Conservation (phyloP, 2,329 filamentous ascomycete genomes). For the Monosporascus sp. region DNA sequence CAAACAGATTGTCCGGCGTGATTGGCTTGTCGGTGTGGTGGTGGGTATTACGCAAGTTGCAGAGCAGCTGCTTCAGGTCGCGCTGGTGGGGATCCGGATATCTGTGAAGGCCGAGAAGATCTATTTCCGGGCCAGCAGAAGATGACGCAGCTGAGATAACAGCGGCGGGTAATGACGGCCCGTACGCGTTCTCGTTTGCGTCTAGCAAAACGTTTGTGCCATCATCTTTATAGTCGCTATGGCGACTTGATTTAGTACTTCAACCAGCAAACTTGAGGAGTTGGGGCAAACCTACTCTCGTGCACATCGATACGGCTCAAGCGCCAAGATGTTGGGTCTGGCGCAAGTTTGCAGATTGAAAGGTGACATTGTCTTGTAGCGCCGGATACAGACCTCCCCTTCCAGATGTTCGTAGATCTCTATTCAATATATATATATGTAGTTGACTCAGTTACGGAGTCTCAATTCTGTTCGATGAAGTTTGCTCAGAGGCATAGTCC, state of each 20-base stretch:
- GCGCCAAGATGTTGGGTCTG: slow-evolving; percentile 67
- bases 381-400: neutral
- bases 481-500: neutral
- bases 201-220: slow-evolving; percentile 94
- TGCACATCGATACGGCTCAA: slow-evolving; percentile 76
- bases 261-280: neutral
- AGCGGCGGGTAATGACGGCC: slow-evolving; percentile 63
- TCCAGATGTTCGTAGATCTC: slow-evolving; percentile 1
- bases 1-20: slow-evolving; percentile 79
- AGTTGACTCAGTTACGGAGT: neutral
- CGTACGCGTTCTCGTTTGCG: slow-evolving; percentile 96
- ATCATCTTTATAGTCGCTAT: slow-evolving; percentile 96
- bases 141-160: slow-evolving; percentile 38
- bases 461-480: neutral
- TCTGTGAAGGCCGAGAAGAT: slow-evolving; percentile 79
- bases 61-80: slow-evolving; percentile 80
- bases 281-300: slow-evolving; percentile 58
- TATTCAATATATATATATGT: neutral
- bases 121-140: slow-evolving; percentile 50
- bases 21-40: slow-evolving; percentile 69
- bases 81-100: slow-evolving; percentile 96
- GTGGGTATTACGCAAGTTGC: slow-evolving; percentile 80
- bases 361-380: slow-evolving; percentile 42
- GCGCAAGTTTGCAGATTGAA: slow-evolving; percentile 73
- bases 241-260: slow-evolving; percentile 25